Conservation (phyloP, 148 eudicot species). For the Fagopyrum homotropicum region DNA sequence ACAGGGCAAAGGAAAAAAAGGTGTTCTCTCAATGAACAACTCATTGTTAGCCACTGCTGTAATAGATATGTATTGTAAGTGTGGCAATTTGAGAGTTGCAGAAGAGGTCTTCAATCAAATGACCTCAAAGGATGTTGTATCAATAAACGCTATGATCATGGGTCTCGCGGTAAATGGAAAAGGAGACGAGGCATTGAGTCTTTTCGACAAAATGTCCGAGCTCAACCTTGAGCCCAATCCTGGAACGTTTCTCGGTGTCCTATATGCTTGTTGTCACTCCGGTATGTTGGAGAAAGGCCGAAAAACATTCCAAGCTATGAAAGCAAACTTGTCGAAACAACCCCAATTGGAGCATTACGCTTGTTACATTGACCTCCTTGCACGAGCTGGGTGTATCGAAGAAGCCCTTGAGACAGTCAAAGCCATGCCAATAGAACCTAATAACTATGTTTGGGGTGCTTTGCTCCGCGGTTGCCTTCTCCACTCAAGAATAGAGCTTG, state of each 20-base stretch:
- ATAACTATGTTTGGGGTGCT: slow-evolving; percentile 73
- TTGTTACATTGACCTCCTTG: slow-evolving; percentile 67
- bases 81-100: slow-evolving; percentile 57
- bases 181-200: slow-evolving; percentile 62
- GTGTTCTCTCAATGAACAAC: slow-evolving; percentile 32
- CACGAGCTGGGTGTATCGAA: slow-evolving; percentile 57
- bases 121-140: slow-evolving; percentile 50
- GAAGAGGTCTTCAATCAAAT: slow-evolving; percentile 41
- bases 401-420: slow-evolving; percentile 62
- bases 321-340: slow-evolving; percentile 13
- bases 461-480: slow-evolving; percentile 74
- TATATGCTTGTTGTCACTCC: slow-evolving; percentile 73
- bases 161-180: slow-evolving; percentile 76
- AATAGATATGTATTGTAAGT: slow-evolving; percentile 75
- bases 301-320: slow-evolving; percentile 47
- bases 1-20: slow-evolving; percentile 37
- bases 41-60: slow-evolving; percentile 61
- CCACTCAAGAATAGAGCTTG: slow-evolving; percentile 51
- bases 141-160: slow-evolving; percentile 75
- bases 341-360: slow-evolving; percentile 74
- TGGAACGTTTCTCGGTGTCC: slow-evolving; percentile 51
- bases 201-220: slow-evolving; percentile 37
- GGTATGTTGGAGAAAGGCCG: slow-evolving; percentile 63
- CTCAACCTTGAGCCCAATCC: slow-evolving; percentile 35
- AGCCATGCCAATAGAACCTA: slow-evolving; percentile 68